These are phyloP conservation scores for Salvia miltiorrhiza DNA, from an alignment of 257 asterid species.

Conservation along the genomic window DNA sequence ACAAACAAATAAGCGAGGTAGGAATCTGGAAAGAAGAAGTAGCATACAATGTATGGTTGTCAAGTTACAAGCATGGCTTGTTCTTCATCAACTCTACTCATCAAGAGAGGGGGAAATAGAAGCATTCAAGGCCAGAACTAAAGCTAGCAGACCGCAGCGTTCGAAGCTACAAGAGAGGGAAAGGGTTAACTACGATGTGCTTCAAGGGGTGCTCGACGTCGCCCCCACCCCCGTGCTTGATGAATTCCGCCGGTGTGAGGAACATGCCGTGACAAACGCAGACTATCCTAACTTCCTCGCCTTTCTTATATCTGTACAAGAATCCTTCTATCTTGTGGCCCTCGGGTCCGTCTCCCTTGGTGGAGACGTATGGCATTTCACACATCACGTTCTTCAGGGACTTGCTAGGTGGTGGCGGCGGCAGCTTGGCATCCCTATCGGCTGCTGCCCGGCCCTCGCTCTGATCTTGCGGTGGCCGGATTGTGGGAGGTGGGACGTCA, in stretches of 20 bases:
- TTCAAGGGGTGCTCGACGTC: constrained; percentile 69
- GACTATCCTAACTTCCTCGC: constrained; percentile 73
- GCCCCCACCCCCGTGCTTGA: constrained; percentile 70
- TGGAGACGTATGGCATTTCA: constrained; percentile 69
- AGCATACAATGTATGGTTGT: not conserved
- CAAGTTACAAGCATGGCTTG: not conserved
- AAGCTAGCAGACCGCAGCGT: constrained; percentile 9
- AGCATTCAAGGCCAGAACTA: not conserved
- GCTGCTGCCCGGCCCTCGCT: constrained; percentile 14
- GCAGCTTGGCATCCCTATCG: constrained; percentile 10
- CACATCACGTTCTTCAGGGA: constrained; percentile 32
- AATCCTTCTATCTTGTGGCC: constrained; percentile 62
- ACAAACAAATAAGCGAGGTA: not conserved
- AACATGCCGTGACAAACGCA: constrained; percentile 85
- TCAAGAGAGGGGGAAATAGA: not conserved
- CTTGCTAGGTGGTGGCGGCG: not conserved
- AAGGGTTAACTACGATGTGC: constrained; percentile 67
- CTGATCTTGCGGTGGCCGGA: not conserved
- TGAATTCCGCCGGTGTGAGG: constrained; percentile 74
- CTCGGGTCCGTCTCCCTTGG: constrained; percentile 49
- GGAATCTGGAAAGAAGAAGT: not conserved
- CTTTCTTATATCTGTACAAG: constrained; percentile 56
- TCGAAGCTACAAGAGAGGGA: constrained; percentile 35
- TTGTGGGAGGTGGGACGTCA: constrained; percentile 18
- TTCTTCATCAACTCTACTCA: not conserved